phyloP scores from a whole-genome alignment of 2,329 filamentous ascomycete genomes.

The Periconia digitata region DNA sequence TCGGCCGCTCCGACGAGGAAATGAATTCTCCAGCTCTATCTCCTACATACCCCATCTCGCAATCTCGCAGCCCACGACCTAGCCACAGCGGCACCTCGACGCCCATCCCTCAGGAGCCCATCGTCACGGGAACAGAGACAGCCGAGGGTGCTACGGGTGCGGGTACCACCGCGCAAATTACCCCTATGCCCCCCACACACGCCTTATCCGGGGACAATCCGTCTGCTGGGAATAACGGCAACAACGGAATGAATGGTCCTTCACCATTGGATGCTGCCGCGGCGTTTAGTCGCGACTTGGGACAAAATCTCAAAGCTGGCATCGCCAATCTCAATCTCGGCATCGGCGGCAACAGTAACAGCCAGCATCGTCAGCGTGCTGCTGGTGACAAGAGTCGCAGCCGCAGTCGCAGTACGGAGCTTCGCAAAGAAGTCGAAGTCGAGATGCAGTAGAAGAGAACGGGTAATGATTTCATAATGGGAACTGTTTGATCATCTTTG shows the following conservation, averaged over 20 bases:
- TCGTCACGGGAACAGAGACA: conserved; percentile 39
- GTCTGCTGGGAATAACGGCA: too few species aligned
- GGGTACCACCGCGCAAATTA: conserved; percentile 23
- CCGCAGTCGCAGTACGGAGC: conserved; percentile 15
- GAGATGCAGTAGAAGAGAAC: conserved; percentile 44
- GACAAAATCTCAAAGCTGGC: conserved; percentile 32
- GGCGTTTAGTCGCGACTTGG: conserved; percentile 30
- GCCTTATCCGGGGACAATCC: too few species aligned
- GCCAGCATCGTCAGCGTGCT: too few species aligned
- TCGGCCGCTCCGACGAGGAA: conserved; percentile 82
- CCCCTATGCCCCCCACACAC: conserved; percentile 22
- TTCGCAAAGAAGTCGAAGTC: conserved; percentile 32
- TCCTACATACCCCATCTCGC: conserved; percentile 22
- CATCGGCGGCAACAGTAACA: not conserved
- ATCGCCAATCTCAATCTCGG: conserved; percentile 34
- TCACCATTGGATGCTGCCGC: conserved; percentile 31
- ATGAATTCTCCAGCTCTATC: conserved; percentile 70
- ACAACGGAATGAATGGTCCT: conserved; percentile 3
- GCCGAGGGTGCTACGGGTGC: conserved; percentile 35
- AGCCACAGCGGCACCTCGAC: conserved; percentile 26
- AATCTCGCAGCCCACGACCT: conserved; percentile 19
- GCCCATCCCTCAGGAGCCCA: conserved; percentile 30
- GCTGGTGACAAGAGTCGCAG: conserved; percentile 9
- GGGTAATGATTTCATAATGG: too few species aligned
- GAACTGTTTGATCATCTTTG: too few species aligned